These are phyloP conservation scores for Suillus placidus DNA, from an alignment of 768 basidiomycete species.

Conservation along the genomic window DNA sequence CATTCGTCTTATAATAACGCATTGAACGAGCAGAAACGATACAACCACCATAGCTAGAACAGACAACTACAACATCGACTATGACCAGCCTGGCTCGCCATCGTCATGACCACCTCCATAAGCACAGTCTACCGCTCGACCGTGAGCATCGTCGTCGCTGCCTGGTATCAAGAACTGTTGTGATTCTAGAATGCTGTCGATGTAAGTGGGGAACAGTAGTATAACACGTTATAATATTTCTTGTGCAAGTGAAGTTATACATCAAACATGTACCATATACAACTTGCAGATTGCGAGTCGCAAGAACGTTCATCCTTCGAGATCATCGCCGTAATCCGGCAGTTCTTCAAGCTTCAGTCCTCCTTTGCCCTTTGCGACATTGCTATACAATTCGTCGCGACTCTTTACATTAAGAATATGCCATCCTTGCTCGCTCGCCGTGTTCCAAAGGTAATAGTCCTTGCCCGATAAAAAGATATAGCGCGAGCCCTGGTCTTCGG, in stretches of 20 bases:
- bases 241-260: not conserved
- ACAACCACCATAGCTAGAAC: not conserved
- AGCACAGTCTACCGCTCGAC: constrained; percentile 69
- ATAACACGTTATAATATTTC: too few relatives aligned
- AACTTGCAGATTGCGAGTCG: not conserved
- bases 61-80: not conserved
- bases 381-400: not conserved
- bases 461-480: not conserved
- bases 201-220: constrained; percentile 11
- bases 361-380: not conserved
- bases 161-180: constrained; percentile 45
- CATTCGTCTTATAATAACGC: not conserved
- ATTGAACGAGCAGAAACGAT: not conserved
- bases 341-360: not conserved
- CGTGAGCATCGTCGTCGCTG: constrained; percentile 60
- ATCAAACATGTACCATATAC: not conserved
- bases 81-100: not conserved
- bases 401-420: not conserved
- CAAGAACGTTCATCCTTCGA: not conserved
- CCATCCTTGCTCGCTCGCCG: not conserved
- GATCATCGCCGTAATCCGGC: not conserved
- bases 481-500: not conserved
- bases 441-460: not conserved
- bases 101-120: not conserved
- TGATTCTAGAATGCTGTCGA: constrained; percentile 72